phyloP scores from a whole-genome alignment of 306 rosid genomes.

The Gastrolobium villosum region DNA sequence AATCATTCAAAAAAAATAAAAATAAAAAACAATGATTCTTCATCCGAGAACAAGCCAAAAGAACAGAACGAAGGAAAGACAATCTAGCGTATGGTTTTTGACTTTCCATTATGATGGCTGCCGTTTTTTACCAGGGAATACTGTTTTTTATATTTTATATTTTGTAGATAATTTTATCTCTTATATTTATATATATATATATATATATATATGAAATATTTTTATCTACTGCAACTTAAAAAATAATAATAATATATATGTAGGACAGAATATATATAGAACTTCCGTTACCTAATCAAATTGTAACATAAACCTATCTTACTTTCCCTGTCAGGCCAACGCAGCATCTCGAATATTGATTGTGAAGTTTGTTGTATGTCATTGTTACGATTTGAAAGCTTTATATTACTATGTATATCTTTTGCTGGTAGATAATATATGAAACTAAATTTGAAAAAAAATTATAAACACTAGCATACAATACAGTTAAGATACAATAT shows the following conservation, averaged over 20 bases:
- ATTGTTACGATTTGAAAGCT: too few species aligned
- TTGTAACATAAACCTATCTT: not conserved
- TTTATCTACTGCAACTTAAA: too few species aligned
- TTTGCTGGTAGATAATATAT: not conserved
- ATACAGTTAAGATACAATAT: too few species aligned
- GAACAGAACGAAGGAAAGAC: not conserved
- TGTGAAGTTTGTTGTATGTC: not conserved
- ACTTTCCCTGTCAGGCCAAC: constrained; percentile 2
- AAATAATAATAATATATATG: too few species aligned
- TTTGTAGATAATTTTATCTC: too few species aligned
- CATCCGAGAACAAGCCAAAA: not conserved
- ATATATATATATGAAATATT: too few species aligned
- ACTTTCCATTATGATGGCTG: not conserved
- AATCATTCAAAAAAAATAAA: not conserved
- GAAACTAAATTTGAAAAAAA: not conserved
- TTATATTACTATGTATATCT: too few species aligned
- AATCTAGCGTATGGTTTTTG: not conserved
- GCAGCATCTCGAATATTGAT: not conserved
- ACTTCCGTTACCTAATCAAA: not conserved
- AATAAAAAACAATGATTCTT: not conserved
- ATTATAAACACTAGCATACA: too few species aligned
- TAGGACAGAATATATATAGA: not conserved
- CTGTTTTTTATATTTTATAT: too few species aligned
- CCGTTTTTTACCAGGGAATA: too few species aligned
- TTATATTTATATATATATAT: too few species aligned